phyloP scores from a whole-genome alignment of 1,139 yeast species.

The Kodamaea suecica region DNA sequence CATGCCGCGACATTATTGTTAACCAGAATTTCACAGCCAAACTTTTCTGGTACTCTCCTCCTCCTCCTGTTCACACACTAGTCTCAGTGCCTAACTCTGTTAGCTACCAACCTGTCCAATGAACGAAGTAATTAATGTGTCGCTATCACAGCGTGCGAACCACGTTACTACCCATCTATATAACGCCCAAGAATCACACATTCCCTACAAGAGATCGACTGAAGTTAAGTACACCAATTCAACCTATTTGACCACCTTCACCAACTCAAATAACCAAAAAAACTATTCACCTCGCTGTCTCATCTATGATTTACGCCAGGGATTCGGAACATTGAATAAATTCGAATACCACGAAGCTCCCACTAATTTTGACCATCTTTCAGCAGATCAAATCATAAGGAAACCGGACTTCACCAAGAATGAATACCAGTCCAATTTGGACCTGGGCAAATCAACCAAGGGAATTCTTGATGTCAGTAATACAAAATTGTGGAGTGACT shows the following conservation, averaged over 20 bases:
- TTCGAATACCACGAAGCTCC: conserved; percentile 44
- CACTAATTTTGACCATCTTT: conserved; percentile 10
- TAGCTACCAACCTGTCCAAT: conserved; percentile 25
- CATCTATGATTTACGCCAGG: conserved; percentile 71
- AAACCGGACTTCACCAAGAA: conserved; percentile 29
- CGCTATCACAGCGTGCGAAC: conserved; percentile 70
- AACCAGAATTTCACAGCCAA: too few relatives aligned
- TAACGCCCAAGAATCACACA: conserved; percentile 70
- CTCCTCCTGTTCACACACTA: too few relatives aligned
- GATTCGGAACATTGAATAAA: conserved; percentile 58
- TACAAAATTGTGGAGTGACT: conserved; percentile 80
- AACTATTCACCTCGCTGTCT: conserved; percentile 77
- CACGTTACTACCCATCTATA: conserved; percentile 75
- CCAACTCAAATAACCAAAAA: conserved; percentile 42
- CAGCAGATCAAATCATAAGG: conserved; percentile 10
- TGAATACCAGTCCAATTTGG: conserved; percentile 62
- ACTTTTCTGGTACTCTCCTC: too few relatives aligned
- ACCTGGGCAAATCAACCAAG: conserved; percentile 23
- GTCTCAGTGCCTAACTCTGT: too few relatives aligned
- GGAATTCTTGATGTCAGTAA: conserved; percentile 34
- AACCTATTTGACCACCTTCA: conserved; percentile 30
- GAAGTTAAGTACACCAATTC: conserved; percentile 28
- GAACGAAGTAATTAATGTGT: conserved; percentile 70
- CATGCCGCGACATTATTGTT: too few relatives aligned
- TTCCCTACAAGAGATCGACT: conserved; percentile 45